These are phyloP conservation scores for Nicotiana tomentosiformis DNA, from an alignment of 257 asterid genomes.

Conservation along the genomic window DNA sequence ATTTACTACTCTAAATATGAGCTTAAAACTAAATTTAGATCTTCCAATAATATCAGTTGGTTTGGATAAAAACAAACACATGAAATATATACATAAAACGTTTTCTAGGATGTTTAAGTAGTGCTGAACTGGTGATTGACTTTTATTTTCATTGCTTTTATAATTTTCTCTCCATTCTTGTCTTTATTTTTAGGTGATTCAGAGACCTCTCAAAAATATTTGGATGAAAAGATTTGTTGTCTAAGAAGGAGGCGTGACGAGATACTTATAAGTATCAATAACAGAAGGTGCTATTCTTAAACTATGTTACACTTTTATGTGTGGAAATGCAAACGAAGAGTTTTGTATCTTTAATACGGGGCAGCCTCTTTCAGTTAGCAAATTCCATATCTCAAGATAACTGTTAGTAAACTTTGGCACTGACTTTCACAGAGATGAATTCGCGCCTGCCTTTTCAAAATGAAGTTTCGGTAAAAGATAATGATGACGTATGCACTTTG, in stretches of 20 bases:
- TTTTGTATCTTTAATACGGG: neutral
- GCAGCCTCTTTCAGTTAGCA: neutral
- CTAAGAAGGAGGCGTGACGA: conserved; percentile 21
- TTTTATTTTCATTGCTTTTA: no score
- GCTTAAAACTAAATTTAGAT: neutral
- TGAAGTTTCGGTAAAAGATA: conserved; percentile 12
- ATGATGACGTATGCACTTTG: conserved; percentile 9
- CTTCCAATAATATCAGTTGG: neutral
- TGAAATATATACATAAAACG: no score
- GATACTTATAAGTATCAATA: conserved; percentile 21
- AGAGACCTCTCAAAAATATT: conserved; percentile 15
- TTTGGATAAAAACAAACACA: neutral
- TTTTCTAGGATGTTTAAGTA: no score
- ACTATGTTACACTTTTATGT: neutral
- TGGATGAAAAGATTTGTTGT: conserved; percentile 23
- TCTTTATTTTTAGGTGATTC: conserved; percentile 21
- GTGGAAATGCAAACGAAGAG: neutral
- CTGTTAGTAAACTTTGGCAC: neutral
- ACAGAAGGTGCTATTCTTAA: conserved; percentile 19
- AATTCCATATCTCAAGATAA: neutral
- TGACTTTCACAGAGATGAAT: conserved; percentile 20
- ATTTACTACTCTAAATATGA: neutral
- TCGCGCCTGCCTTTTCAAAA: conserved; percentile 31
- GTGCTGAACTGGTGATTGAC: no score
- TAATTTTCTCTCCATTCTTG: neutral